These are phyloP conservation scores for Entomortierella parvispora DNA, from an alignment of 192 early-diverging fungal genomes.

Conservation along the genomic window DNA sequence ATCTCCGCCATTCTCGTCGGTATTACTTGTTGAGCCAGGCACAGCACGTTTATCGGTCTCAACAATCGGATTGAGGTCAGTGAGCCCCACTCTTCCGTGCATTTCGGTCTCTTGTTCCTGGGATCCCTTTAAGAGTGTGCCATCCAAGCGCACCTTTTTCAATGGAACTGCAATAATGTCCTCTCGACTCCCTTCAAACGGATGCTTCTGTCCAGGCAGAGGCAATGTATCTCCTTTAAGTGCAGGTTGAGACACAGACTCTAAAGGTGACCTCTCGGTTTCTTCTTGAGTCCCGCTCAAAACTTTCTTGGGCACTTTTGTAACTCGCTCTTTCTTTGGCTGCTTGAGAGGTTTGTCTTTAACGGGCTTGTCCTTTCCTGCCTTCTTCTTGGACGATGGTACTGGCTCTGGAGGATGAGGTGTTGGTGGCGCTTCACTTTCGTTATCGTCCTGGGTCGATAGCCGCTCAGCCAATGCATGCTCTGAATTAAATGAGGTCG, in stretches of 20 bases:
- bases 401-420: neutral
- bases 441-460: neutral
- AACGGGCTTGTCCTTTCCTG: conserved; percentile 19
- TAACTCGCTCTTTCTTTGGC: conserved; percentile 24
- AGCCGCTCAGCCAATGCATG: neutral
- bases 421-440: neutral
- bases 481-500: neutral
- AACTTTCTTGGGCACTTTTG: conserved; percentile 29
- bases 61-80: too few relatives aligned
- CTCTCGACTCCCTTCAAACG: too few relatives aligned
- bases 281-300: neutral
- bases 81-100: too few relatives aligned
- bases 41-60: too few relatives aligned
- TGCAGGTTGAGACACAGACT: neutral
- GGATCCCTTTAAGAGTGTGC: too few relatives aligned
- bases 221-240: neutral
- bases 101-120: too few relatives aligned
- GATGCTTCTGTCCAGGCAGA: too few relatives aligned
- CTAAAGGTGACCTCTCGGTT: neutral
- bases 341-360: conserved; percentile 37
- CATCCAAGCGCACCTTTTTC: too few relatives aligned
- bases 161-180: too few relatives aligned
- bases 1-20: too few relatives aligned
- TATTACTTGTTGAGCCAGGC: too few relatives aligned
- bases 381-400: neutral